A percentile compares a stretch with the other conserved stretches of the same genome.
phyloP scores from a whole-genome alignment of 768 basidiomycete genomes.

The Leucogyrophana mollusca region DNA sequence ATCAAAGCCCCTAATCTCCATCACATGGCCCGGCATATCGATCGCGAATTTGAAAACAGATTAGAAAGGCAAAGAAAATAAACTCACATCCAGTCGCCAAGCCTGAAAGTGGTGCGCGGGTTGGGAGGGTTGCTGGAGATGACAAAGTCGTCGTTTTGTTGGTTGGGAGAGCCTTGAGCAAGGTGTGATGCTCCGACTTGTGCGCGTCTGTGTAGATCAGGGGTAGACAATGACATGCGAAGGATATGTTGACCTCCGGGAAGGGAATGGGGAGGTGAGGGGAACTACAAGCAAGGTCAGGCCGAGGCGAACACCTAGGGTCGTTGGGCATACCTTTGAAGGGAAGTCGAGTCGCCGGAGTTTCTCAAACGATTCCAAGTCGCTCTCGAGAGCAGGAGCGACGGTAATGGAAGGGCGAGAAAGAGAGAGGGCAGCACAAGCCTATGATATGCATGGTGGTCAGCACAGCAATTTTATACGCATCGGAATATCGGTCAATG shows the following conservation, averaged over 20 bases:
- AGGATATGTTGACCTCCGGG: conserved; percentile 20
- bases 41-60: conserved; percentile 17
- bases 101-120: conserved; percentile 61
- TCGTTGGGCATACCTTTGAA: conserved; percentile 17
- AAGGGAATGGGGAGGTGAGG: conserved; percentile 13
- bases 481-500: conserved; percentile 13
- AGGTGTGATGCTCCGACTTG: conserved; percentile 7
- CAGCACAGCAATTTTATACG: conserved; percentile 16
- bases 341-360: conserved; percentile 44
- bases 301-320: no score
- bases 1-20: conserved; percentile 12
- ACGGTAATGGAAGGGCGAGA: conserved; percentile 45
- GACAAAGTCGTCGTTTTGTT: conserved; percentile 42
- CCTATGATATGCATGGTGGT: conserved; percentile 37
- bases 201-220: conserved; percentile 26
- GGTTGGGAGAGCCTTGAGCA: background rate
- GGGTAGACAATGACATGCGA: conserved; percentile 34
- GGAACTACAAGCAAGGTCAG: conserved; percentile 8
- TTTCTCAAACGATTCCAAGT: conserved; percentile 61
- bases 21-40: conserved; percentile 3
- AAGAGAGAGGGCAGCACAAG: conserved; percentile 52
- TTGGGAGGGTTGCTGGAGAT: conserved; percentile 74
- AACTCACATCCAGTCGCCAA: conserved; percentile 78
- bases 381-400: conserved; percentile 57
- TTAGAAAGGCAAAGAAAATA: conserved; percentile 11